Base-by-base conservation (phyloP, 2,329 filamentous ascomycete species). In the Claviceps arundinis region DNA sequence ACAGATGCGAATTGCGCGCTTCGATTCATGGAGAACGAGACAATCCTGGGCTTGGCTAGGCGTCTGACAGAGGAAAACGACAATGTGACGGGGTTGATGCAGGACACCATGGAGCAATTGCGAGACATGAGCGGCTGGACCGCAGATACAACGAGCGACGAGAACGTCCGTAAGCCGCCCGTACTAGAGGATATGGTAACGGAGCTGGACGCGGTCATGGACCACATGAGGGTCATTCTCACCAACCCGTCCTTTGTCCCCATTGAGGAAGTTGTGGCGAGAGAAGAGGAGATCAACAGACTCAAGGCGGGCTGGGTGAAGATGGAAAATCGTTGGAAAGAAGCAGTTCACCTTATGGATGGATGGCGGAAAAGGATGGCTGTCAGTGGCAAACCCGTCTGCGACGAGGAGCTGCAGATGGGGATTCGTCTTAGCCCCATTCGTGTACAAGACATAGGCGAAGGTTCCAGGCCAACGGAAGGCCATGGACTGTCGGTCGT, bases 191-290 rank as follows among this genome's bases (percentile, higher is more conserved):
- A 90, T 45, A 77, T 97, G 55, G 81, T 85, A 0, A 64, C 70
- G 8, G 86, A 94, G 57, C 80, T 96, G 69, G 84, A 90, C 50
- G 73, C 73, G 6, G 82, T 95, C 9, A 75, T 97, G 55, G 81
- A 86, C 37, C 89, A 95, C 62, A 77, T 98, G 57, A 80, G 86
- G 57, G 85, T 78, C 2, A 80, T 98, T 40, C 74, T 98, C 45
- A 96, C 89, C 8, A 97, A 97, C 62, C 93, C 93, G 1, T 95
- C 90, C 2, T 98, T 97, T 65, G 93, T 96, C 14, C 87, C 91
- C 0, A 81, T 97, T 22, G 93, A 97, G 61, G 93, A 97, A 65
- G 89, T 98, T 2, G 84, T 94, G 62, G 71, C 89, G n/a, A 82
- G 91, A 51, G 91, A 98, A 57, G 85, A 94, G 54, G 90, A 96